Evolutionary conservation across 108 stramenopile genomes (phyloP).

Genomic region (Nitzschia sp.): DNA sequence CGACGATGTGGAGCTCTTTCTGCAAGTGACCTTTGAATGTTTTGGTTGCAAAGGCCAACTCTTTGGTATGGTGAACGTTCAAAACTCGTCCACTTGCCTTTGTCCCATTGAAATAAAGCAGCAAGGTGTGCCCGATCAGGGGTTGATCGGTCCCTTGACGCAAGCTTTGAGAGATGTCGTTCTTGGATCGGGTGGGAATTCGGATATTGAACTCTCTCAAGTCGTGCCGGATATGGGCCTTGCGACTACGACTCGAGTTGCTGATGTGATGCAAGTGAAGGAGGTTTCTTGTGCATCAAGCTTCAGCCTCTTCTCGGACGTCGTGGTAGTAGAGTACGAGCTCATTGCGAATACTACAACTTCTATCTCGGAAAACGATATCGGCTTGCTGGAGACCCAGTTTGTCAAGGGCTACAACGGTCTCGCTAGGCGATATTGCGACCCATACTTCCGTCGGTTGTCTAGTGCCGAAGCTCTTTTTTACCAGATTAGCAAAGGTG

Average conservation of each 20-base stretch:
- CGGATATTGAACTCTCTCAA: too few relatives aligned
- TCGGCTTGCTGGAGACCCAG: background rate
- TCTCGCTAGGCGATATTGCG: background rate
- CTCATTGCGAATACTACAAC: background rate
- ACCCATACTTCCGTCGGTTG: background rate
- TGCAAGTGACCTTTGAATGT: background rate
- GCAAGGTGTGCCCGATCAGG: background rate
- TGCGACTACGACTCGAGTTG: background rate
- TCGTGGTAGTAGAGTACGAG: background rate
- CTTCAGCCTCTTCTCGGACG: background rate
- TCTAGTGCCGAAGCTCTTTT: background rate
- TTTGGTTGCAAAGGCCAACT: background rate
- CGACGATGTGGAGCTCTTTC: background rate
- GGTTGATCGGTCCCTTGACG: background rate
- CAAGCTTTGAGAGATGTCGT: background rate
- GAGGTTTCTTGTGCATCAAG: background rate
- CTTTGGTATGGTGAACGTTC: background rate
- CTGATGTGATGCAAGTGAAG: background rate
- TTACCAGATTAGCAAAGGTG: background rate
- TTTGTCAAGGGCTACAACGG: slow-evolving; percentile 1
- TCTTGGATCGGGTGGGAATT: background rate
- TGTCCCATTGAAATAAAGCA: background rate
- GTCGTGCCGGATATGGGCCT: too few relatives aligned
- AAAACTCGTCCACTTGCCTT: background rate
- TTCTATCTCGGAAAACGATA: background rate